Evolutionary conservation across 2,329 filamentous ascomycete genomes (phyloP), one percentile per base, ranked within the genome.

Genomic region (Ophiosphaerella narmari): DNA sequence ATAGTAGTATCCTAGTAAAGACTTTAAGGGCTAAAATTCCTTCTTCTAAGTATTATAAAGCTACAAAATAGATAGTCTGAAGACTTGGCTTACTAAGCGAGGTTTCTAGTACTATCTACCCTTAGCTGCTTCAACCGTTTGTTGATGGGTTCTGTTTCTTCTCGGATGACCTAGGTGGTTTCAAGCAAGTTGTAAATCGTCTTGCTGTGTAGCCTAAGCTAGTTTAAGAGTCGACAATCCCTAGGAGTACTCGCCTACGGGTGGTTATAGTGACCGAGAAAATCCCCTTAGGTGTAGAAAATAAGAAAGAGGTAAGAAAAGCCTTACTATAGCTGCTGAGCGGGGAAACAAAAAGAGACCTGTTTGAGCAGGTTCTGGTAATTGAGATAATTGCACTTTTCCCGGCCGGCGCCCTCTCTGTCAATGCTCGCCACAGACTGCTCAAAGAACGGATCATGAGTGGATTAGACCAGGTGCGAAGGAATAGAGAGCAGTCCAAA

Each of bases 131-230:
- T 32, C 48, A 38, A 23, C 52, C 55, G 21, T 67, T 65, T 50
- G 37, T 48, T 24, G 48, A 64, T 39, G 48, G 63, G 31, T 61
- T 65, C 46, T 68, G 50, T 46, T 65, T 66, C 49, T 68, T 67
- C 52, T 47, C 48, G 29, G 39, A 43, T 52, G 42, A 66, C 46
- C 16, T 67, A 37, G 52, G 59, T 46, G 52, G 54, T 24, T 57
- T 66, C 36, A 47, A 49, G 40, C 43, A 53, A 37, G 54, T 66
- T 33, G 52, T 52, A 21, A 40, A 43, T 43, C 43, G 50, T 37
- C 38, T 67, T 29, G 11, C 26, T 29, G 11, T 3, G 11, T 29
- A 3, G 26, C 26, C 11, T 29, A 3, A 29, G 26, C 3, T 5
- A 6, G 26, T 6, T 29, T 3, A 29, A 29, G 26, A 29, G 26